A percentile compares a stretch with the other conserved stretches of the same genome.
These are phyloP conservation scores for Pichia sp. DNA, from an alignment of 1,139 yeast species.

Conservation along the genomic window DNA sequence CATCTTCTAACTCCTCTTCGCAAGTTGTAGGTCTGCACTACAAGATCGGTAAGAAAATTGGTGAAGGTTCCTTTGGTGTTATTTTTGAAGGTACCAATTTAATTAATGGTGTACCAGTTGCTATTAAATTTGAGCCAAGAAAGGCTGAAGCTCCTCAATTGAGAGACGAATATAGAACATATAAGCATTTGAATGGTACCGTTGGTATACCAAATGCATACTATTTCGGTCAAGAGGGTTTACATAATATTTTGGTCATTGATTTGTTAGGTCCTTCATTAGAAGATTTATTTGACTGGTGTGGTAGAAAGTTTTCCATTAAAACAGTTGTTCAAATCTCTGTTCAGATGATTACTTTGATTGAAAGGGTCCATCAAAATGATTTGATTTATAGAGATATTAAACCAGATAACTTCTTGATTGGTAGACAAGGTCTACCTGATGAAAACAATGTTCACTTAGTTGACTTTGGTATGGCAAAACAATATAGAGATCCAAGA, in stretches of 20 bases:
- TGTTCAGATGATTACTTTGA: constrained; percentile 82
- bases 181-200: constrained; percentile 53
- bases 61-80: constrained; percentile 73
- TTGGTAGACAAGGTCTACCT: constrained; percentile 55
- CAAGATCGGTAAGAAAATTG: constrained; percentile 74
- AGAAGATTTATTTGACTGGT: constrained; percentile 97
- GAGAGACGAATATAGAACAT: constrained; percentile 69
- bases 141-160: constrained; percentile 77
- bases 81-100: constrained; percentile 74
- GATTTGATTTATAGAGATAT: constrained; percentile 90
- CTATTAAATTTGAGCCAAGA: constrained; percentile 73
- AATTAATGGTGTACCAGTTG: constrained; percentile 67
- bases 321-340: constrained; percentile 90
- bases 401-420: constrained; percentile 90
- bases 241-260: constrained; percentile 87
- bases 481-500: constrained; percentile 55
- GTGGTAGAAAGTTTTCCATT: constrained; percentile 81
- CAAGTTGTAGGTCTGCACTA: constrained; percentile 73
- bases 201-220: constrained; percentile 68
- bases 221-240: constrained; percentile 94
- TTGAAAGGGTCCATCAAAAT: constrained; percentile 82
- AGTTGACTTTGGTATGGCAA: constrained; percentile 62
- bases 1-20: constrained; percentile 22
- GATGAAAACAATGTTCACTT: constrained; percentile 45
- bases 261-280: constrained; percentile 92